Conservation (phyloP, 2,329 filamentous ascomycete species). For the Aspergillaceae sp. region DNA sequence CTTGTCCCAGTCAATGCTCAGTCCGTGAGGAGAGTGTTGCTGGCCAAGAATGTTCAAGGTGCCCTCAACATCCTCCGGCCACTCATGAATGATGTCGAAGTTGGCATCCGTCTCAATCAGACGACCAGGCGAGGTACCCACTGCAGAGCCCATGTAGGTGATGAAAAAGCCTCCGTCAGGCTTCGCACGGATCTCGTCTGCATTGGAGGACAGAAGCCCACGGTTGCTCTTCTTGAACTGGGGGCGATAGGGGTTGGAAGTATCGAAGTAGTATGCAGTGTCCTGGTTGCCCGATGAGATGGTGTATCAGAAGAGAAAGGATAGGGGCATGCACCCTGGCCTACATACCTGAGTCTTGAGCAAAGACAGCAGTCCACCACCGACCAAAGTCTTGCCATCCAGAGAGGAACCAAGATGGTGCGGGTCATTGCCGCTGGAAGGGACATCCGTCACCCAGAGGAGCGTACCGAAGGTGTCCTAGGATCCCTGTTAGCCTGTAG, state of each 20-base stretch:
- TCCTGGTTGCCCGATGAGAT: constrained; percentile 33
- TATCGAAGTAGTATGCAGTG: constrained; percentile 56
- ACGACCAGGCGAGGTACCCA: constrained; percentile 51
- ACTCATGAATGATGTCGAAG: constrained; percentile 55
- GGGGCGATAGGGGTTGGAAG: constrained; percentile 50
- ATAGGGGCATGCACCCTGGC: constrained; percentile 1
- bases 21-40: constrained; percentile 55
- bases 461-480: constrained; percentile 54
- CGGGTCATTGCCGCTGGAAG: constrained; percentile 51
- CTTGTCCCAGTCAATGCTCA: constrained; percentile 50
- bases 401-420: constrained; percentile 49
- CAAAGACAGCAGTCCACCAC: constrained; percentile 51
- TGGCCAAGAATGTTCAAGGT: constrained; percentile 50
- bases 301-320: constrained; percentile 1
- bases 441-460: constrained; percentile 51
- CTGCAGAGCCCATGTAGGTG: constrained; percentile 54
- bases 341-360: constrained; percentile 43
- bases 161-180: constrained; percentile 54
- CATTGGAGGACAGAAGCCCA: constrained; percentile 50
- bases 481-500: too few species aligned
- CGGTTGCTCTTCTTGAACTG: constrained; percentile 53
- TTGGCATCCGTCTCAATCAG: constrained; percentile 53
- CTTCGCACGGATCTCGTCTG: constrained; percentile 56
- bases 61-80: constrained; percentile 49
- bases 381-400: constrained; percentile 51